phyloP scores from a whole-genome alignment of 2,329 filamentous ascomycete species.

The Phialemoniopsis sp. region DNA sequence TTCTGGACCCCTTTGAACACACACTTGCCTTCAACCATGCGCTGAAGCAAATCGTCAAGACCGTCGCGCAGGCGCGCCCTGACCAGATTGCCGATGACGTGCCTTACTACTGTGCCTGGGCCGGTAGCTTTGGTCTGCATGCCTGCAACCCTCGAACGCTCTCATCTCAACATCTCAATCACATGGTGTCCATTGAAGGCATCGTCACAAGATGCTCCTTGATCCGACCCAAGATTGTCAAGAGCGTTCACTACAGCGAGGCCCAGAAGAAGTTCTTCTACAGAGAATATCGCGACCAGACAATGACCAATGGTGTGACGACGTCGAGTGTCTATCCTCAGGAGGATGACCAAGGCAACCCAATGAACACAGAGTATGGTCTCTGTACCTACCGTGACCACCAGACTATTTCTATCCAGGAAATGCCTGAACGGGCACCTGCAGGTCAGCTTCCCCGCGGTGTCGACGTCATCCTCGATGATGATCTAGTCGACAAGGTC shows the following conservation, averaged over 20 bases:
- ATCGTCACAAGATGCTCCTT: slow-evolving; percentile 96
- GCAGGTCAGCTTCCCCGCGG: slow-evolving; percentile 92
- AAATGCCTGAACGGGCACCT: slow-evolving; percentile 96
- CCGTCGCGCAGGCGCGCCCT: slow-evolving; percentile 69
- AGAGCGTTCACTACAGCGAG: slow-evolving; percentile 96
- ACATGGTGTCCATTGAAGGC: slow-evolving; percentile 95
- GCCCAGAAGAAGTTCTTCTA: slow-evolving; percentile 81
- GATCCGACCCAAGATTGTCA: slow-evolving; percentile 94
- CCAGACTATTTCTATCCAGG: slow-evolving; percentile 96
- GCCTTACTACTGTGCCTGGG: slow-evolving; percentile 94
- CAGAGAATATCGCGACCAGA: slow-evolving; percentile 91
- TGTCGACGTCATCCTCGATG: slow-evolving; percentile 94
- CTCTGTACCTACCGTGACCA: slow-evolving; percentile 95
- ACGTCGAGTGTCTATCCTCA: slow-evolving; percentile 92
- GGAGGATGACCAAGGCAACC: slow-evolving; percentile 89
- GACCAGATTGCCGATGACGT: slow-evolving; percentile 75
- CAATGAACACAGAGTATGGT: slow-evolving; percentile 90
- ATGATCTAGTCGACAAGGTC: slow-evolving; percentile 89
- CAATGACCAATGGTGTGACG: slow-evolving; percentile 88
- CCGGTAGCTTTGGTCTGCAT: slow-evolving; percentile 92
- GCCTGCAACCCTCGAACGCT: slow-evolving; percentile 92
- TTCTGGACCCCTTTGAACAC: slow-evolving; percentile 85
- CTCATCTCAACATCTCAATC: slow-evolving; percentile 84
- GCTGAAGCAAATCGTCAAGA: slow-evolving; percentile 81
- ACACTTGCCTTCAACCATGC: slow-evolving; percentile 84